phyloP scores from a whole-genome alignment of 2,329 filamentous ascomycete genomes.

The Colletotrichum aenigma region DNA sequence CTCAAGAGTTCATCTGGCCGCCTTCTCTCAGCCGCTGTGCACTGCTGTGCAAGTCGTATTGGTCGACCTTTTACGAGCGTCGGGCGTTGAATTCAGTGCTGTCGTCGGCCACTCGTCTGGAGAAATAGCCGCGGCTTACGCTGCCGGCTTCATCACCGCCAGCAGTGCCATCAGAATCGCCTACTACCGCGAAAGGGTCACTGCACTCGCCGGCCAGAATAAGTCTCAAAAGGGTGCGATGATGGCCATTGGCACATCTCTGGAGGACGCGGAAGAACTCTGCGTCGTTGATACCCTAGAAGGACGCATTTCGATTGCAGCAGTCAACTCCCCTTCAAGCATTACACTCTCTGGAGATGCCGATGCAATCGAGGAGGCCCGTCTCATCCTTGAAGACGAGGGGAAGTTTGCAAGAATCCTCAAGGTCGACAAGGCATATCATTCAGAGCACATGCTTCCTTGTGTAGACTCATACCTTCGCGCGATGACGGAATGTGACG shows the following conservation, averaged over 20 bases:
- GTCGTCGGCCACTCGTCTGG: conserved; percentile 55
- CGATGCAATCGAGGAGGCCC: conserved; percentile 27
- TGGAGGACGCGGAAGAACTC: conserved; percentile 12
- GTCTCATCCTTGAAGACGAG: conserved; percentile 21
- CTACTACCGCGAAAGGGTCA: conserved; percentile 21
- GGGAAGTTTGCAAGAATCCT: conserved; percentile 25
- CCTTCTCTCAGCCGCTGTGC: conserved; percentile 34
- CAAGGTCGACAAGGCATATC: conserved; percentile 31
- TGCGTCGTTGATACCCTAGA: conserved; percentile 4
- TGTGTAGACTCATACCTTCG: not conserved
- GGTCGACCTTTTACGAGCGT: conserved; percentile 28
- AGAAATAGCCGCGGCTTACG: conserved; percentile 56
- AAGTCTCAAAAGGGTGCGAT: conserved; percentile 24
- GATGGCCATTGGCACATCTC: conserved; percentile 25
- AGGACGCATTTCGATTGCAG: conserved; percentile 26
- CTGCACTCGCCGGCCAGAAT: not conserved
- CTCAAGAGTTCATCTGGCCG: conserved; percentile 22
- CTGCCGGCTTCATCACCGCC: conserved; percentile 42
- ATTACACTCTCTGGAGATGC: conserved; percentile 31
- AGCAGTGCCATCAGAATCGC: conserved; percentile 27
- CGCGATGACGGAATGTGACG: not conserved
- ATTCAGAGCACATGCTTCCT: conserved; percentile 32
- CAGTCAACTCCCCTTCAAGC: conserved; percentile 25
- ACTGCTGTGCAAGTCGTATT: conserved; percentile 32
- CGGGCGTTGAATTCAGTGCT: conserved; percentile 35